Conservation (phyloP, 2,329 filamentous ascomycete genomes). For the Plectosphaerella sp. region DNA sequence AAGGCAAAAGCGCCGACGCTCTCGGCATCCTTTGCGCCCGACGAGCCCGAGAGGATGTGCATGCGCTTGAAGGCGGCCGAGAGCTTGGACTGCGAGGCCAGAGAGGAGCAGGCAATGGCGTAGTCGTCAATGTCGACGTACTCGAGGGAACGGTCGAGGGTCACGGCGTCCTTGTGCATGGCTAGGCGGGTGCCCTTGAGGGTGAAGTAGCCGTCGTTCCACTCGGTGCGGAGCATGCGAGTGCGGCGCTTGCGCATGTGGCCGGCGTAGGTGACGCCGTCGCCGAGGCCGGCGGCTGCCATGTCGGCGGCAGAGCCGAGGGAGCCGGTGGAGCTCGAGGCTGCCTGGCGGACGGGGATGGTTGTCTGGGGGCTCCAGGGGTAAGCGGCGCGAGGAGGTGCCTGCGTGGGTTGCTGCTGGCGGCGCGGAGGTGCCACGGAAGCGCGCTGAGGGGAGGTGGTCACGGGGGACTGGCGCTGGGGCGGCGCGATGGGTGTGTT, state of each 20-base stretch:
- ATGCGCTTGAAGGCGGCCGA: constrained; percentile 82
- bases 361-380: constrained; percentile 16
- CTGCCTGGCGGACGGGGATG: constrained; percentile 8
- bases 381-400: constrained; percentile 25
- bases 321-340: constrained; percentile 16
- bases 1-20: constrained; percentile 72
- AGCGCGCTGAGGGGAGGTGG: constrained; percentile 24
- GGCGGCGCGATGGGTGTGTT: constrained; percentile 37
- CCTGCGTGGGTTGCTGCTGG: constrained; percentile 29
- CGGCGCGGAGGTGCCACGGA: constrained; percentile 42
- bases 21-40: constrained; percentile 47
- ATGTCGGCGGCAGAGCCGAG: constrained; percentile 15
- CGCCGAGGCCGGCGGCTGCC: constrained; percentile 25
- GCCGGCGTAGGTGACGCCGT: constrained; percentile 68
- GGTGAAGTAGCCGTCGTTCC: constrained; percentile 88
- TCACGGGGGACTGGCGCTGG: constrained; percentile 25
- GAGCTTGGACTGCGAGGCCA: constrained; percentile 74
- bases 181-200: constrained; percentile 71
- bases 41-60: constrained; percentile 47
- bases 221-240: constrained; percentile 84
- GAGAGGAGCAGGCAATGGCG: constrained; percentile 75
- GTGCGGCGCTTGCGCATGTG: constrained; percentile 95
- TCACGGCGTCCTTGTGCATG: constrained; percentile 63
- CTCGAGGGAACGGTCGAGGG: constrained; percentile 58
- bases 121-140: constrained; percentile 88